Evolutionary conservation across 2,329 filamentous ascomycete species (phyloP), one percentile per base, ranked within the genome.

Genomic region (Berkeleyomyces basicola): DNA sequence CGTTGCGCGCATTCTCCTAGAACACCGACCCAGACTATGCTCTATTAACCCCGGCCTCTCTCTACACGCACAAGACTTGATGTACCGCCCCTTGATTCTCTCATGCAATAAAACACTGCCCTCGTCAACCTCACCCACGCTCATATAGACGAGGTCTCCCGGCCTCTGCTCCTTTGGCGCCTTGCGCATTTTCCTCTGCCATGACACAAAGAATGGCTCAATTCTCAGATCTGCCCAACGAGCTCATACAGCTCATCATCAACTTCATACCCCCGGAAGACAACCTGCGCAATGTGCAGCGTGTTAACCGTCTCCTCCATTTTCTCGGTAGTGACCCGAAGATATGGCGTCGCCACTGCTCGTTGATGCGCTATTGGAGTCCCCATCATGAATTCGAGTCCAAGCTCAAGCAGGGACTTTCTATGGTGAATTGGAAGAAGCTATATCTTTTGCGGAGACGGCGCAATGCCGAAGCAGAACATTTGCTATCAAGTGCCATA

Each of bases 171-270:
- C 11, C 51, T 39, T 11, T 46, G 16, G 10, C 9, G n/a, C 33
- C n/a, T n/a, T 42, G 23, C 11, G 47, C 58, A 33, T 59, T 39
- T 37, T 4, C 4, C 46, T 6, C 53, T 9, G 6, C 7, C 49
- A 16, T 36, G 16, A 51, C 37, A 36, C 37, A 55, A 58, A 43
- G 23, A 4, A 61, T 63, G 49, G 42, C 64, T 23, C 23, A 49
- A 36, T 59, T 59, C 36, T n/a, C 39, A 11, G 46, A 62, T 47
- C 77, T 93, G 43, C 91, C 91, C 47, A 87, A 92, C 72, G 93
- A 99, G 76, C 82, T 97, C 66, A 79, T 97, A 68, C 83, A 89
- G 70, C 80, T 85, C 61, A 87, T 97, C 67, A 79, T 96, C 67
- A 78, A 79, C 66, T 83, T 83, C 70, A 71, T 74, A 70, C 82